Base-by-base conservation (phyloP, 2,329 filamentous ascomycete genomes). In the Colletotrichum acutatum region DNA sequence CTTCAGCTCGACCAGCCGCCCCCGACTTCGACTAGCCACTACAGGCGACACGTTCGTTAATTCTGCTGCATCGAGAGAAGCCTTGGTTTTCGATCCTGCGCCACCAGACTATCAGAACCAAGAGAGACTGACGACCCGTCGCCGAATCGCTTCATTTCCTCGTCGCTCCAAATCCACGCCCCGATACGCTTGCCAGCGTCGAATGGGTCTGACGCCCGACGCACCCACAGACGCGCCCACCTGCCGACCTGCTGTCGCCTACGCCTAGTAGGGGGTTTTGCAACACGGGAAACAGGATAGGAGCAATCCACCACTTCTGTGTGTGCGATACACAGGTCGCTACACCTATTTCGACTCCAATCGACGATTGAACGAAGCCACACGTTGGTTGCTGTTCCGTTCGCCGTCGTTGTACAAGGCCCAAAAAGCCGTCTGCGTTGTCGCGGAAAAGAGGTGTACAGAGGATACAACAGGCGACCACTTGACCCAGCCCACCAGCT, bases 401-500 rank as follows among this genome's bases (percentile, higher is more conserved):
- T 59, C 68, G 57, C 34, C 32, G 57, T 65, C 56, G 61, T 70
- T 60, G 61, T 42, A 59, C 71, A 72, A 72, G 57, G 62, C 71
- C 37, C 37, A 53, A 26, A 26, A 42, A 32, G 67, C 61, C 61
- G 49, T 66, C 52, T 73, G 62, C 58, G 57, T 53, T 62, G 68
- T 74, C 57, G 62, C 49, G 62, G 71, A 52, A 72, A 52, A 69
- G 49, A 53, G 68, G 71, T 67, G 71, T 68, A 72, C 71, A 74
- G 62, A 74, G 68, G 62, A 57, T 57, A 70, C 68, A 66, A 54
- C 63, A 72, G 62, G 67, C 68, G 67, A 72, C 57, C 42, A 78
- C 78, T 80, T 76, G 77, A 75, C 78, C 42, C 75, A 78, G 76
- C 77, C 79, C 78, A 72, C 70, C 66, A 77, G 42, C 79, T 83